Base-by-base conservation (phyloP, 2,329 filamentous ascomycete species). In the Colletotrichum caudatum region DNA sequence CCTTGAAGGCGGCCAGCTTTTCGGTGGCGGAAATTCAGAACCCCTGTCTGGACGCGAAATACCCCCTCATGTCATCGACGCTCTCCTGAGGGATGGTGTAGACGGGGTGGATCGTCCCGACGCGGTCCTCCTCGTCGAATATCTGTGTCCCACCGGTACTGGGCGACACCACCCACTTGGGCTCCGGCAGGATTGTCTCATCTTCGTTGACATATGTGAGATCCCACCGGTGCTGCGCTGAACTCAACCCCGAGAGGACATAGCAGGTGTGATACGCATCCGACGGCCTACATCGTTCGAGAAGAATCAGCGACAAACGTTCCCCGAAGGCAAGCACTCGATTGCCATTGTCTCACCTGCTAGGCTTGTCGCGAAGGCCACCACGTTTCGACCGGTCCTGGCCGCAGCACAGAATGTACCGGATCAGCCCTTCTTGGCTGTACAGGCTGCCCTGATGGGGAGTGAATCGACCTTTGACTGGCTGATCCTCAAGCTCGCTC, bases 211-310 rank as follows among this genome's bases (percentile, higher is more conserved):
- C 78, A 62, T 74, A 74, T 48, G 71, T 73, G 76, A 89, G 81
- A 73, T 83, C 81, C 88, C 87, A 90, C 76, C 86, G 84, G 80
- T 97, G 89, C 82, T 97, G 94, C 33, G 92, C 92, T 64, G 91
- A 92, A 80, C 93, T 96, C 75, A 98, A 85, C 6, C 95, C 95
- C 29, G 92, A 91, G 26, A 98, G 88, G 39, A 95, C 94, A 82
- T 98, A 98, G 83, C 93, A 96, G 56, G 94, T 94, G 82, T 98
- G 95, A 78, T 98, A 98, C 60, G 92, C 91, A 83, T 98, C 95
- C 5, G 94, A 91, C 72, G 87, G 86, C 77, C 93, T 94, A 50
- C 3, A 46, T 64, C 37, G 16, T 33, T 56, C 66, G 37, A 54
- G 37, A 63, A 46, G 39, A 23, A 56, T 66, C 41, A 71, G 60